Percentiles rank a stretch among this genome's conserved stretches.
phyloP scores from a whole-genome alignment of 179 eudicot species.

The Carnegiea gigantea region DNA sequence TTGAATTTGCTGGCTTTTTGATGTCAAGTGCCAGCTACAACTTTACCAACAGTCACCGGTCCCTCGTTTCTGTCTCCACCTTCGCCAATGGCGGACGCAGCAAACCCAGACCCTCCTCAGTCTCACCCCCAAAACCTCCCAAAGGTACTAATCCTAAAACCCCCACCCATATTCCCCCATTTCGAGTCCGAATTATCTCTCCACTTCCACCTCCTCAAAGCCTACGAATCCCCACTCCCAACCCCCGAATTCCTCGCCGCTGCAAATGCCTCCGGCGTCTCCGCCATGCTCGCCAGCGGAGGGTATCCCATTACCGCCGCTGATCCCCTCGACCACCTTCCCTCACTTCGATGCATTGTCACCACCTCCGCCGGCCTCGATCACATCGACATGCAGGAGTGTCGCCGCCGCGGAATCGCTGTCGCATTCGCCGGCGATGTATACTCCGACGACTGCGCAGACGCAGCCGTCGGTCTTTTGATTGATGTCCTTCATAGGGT shows the following conservation, averaged over 20 bases:
- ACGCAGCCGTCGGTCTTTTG: conserved; percentile 54
- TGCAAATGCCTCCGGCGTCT: conserved; percentile 8
- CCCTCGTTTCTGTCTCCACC: neutral
- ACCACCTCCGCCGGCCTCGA: conserved; percentile 57
- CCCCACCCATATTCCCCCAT: conserved; percentile 26
- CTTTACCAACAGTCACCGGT: too few relatives aligned
- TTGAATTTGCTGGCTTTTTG: too few relatives aligned
- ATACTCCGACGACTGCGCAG: conserved; percentile 60
- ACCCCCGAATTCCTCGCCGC: conserved; percentile 33
- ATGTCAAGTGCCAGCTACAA: too few relatives aligned
- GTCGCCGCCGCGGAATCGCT: conserved; percentile 55
- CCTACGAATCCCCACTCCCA: conserved; percentile 48
- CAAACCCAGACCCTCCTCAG: neutral
- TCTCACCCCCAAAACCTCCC: conserved; percentile 25
- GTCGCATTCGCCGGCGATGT: conserved; percentile 37
- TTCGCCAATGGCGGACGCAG: neutral
- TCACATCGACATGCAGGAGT: conserved; percentile 54
- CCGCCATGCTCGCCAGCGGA: conserved; percentile 21
- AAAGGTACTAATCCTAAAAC: conserved; percentile 41
- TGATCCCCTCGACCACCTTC: conserved; percentile 33
- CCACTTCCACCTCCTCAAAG: conserved; percentile 41
- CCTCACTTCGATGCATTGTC: conserved; percentile 46
- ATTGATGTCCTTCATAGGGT: conserved; percentile 51
- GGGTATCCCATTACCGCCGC: conserved; percentile 13
- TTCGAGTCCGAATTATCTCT: conserved; percentile 30